Conservation (phyloP, 495 filamentous ascomycete genomes). For the Aspergillus kassunensis region DNA sequence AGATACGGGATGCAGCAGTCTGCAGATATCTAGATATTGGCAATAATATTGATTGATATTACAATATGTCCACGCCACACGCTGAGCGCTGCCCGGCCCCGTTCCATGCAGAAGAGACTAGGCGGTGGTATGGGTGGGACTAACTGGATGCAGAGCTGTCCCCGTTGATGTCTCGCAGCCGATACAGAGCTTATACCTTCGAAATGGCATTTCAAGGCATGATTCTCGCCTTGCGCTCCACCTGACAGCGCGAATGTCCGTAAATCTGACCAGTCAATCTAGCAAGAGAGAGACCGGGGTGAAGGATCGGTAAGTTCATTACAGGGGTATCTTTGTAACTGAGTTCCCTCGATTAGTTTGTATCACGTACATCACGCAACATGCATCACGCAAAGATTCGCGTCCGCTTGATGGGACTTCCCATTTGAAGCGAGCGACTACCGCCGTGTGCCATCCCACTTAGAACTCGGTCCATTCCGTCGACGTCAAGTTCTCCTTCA, state of each 20-base stretch:
- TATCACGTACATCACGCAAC: no score
- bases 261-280: constrained; percentile 9
- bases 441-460: constrained; percentile 40
- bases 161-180: constrained; percentile 51
- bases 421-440: constrained; percentile 29
- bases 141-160: neutral
- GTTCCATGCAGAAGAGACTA: neutral
- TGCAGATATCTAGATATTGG: no score
- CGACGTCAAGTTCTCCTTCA: constrained; percentile 46
- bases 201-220: constrained; percentile 51
- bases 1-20: no score
- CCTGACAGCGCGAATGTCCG: constrained; percentile 47
- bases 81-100: constrained; percentile 1
- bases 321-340: constrained; percentile 27
- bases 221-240: constrained; percentile 55
- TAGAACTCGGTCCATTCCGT: constrained; percentile 49
- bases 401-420: constrained; percentile 39
- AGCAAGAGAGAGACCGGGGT: constrained; percentile 1
- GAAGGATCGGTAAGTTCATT: neutral
- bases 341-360: constrained; percentile 7
- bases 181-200: constrained; percentile 56
- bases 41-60: neutral
- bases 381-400: constrained; percentile 36
- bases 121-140: constrained; percentile 11
- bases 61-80: constrained; percentile 9